These are phyloP conservation scores for Proliferodiscus dingleyae DNA, from an alignment of 2,329 filamentous ascomycete species.

Conservation along the genomic window DNA sequence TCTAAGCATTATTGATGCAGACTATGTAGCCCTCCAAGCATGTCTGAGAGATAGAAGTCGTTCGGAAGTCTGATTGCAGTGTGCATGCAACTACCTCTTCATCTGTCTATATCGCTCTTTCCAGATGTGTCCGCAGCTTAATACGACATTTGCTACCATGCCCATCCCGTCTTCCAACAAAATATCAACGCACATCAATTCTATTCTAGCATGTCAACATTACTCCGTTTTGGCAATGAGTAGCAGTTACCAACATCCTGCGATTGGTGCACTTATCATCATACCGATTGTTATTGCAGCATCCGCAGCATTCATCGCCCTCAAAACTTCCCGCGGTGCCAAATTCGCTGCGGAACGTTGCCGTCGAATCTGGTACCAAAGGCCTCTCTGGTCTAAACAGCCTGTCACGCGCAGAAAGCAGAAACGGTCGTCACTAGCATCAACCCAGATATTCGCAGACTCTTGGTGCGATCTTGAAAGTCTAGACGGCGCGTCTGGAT, in stretches of 20 bases:
- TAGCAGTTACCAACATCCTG: constrained; percentile 34
- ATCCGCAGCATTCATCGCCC: constrained; percentile 30
- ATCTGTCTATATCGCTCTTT: background rate
- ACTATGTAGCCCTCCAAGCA: background rate
- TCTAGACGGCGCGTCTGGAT: constrained; percentile 22
- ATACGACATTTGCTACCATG: background rate
- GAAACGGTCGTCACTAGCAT: constrained; percentile 31
- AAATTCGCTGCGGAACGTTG: constrained; percentile 17
- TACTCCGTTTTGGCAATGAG: constrained; percentile 32
- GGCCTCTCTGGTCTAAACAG: constrained; percentile 29
- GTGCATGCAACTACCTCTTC: background rate
- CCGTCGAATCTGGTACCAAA: constrained; percentile 19
- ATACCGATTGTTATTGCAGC: constrained; percentile 41
- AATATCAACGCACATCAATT: constrained; percentile 10
- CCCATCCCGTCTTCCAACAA: background rate
- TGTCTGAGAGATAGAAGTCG: background rate
- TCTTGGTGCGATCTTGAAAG: constrained; percentile 35
- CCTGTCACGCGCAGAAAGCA: constrained; percentile 26
- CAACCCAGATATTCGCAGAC: constrained; percentile 32
- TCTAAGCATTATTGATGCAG: no score
- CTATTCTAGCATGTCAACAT: constrained; percentile 23
- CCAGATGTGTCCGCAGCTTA: background rate
- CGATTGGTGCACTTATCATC: constrained; percentile 40
- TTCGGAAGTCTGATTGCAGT: background rate
- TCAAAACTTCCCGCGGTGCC: constrained; percentile 26